Percentiles rank a stretch among this genome's conserved stretches.
phyloP scores from a whole-genome alignment of 305 asterid species.

The Salvia sclarea region DNA sequence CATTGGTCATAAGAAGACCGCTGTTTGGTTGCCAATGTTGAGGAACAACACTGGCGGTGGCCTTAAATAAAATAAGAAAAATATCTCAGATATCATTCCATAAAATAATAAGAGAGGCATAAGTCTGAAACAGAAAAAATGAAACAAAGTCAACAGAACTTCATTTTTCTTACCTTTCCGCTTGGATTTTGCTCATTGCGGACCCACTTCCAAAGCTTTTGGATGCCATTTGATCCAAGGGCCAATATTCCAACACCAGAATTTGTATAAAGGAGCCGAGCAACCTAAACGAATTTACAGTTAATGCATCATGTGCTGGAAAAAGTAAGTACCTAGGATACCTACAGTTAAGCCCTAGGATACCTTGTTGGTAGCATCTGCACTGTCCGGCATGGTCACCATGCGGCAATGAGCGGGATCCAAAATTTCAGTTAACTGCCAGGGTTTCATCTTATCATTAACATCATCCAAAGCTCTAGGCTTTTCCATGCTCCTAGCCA shows the following conservation, averaged over 20 bases:
- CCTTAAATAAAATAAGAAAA: slow-evolving; percentile 43
- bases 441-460: slow-evolving; percentile 72
- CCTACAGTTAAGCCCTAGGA: slow-evolving; percentile 22
- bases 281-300: slow-evolving; percentile 56
- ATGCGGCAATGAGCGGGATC: slow-evolving; percentile 84
- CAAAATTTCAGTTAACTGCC: slow-evolving; percentile 85
- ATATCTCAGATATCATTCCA: slow-evolving; percentile 34
- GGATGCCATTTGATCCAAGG: slow-evolving; percentile 73
- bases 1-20: slow-evolving; percentile 82
- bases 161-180: slow-evolving; percentile 54
- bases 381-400: slow-evolving; percentile 87
- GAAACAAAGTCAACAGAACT: neutral
- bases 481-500: slow-evolving; percentile 84
- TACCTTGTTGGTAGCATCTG: slow-evolving; percentile 81
- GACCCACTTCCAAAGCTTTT: slow-evolving; percentile 78
- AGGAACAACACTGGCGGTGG: slow-evolving; percentile 72
- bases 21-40: slow-evolving; percentile 88
- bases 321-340: neutral
- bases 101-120: neutral
- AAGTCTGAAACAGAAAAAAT: neutral
- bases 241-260: slow-evolving; percentile 74
- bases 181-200: slow-evolving; percentile 74
- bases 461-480: slow-evolving; percentile 78
- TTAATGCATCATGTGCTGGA: slow-evolving; percentile 29
- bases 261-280: slow-evolving; percentile 79